Evolutionary conservation across 768 basidiomycete genomes (phyloP).

Genomic region (Rubroboletus satanas): DNA sequence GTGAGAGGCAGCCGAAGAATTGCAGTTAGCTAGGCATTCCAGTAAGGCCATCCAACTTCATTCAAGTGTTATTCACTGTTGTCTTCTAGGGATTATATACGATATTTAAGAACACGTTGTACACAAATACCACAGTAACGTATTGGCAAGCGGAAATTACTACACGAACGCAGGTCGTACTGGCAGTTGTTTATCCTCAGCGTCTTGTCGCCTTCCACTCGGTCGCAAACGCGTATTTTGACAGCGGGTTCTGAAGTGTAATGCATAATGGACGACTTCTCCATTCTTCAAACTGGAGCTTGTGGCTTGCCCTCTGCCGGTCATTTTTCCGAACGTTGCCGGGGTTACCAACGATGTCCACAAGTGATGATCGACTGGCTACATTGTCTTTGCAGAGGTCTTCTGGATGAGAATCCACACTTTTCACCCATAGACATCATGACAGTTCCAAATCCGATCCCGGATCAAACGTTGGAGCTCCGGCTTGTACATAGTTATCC

Average conservation of each 20-base stretch:
- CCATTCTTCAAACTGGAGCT: neutral
- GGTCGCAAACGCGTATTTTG: neutral
- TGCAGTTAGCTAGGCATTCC: neutral
- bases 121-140: neutral
- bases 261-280: neutral
- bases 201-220: neutral
- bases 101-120: neutral
- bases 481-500: slow-evolving; percentile 26
- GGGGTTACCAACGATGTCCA: neutral
- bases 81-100: slow-evolving; percentile 2
- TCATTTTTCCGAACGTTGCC: slow-evolving; percentile 3
- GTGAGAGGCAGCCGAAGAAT: slow-evolving; percentile 9
- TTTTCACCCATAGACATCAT: neutral
- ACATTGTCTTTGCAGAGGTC: neutral
- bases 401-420: neutral
- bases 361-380: neutral
- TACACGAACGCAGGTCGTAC: neutral
- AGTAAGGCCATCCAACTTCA: neutral
- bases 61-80: neutral
- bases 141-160: neutral
- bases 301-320: neutral
- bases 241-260: neutral
- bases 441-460: neutral
- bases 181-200: neutral
- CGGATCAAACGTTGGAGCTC: neutral